phyloP scores from a whole-genome alignment of 306 rosid genomes.

The Cucumis cinereus region DNA sequence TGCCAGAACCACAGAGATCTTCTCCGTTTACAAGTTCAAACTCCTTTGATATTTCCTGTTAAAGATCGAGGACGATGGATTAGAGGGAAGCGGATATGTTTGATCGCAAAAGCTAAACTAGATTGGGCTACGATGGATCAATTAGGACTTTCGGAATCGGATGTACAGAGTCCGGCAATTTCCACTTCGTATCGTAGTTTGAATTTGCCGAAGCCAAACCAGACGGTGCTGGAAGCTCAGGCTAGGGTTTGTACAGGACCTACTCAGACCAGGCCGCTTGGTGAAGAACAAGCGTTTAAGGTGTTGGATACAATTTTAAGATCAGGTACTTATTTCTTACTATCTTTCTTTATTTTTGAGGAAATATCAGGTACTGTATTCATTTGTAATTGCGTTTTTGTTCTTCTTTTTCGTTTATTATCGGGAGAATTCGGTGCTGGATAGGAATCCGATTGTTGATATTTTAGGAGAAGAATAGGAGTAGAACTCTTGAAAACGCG shows the following conservation, averaged over 20 bases:
- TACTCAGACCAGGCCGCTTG: slow-evolving; percentile 69
- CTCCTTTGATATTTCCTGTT: slow-evolving; percentile 17
- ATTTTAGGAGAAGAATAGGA: neutral
- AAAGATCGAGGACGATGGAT: slow-evolving; percentile 18
- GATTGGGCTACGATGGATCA: slow-evolving; percentile 43
- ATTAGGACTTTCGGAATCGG: slow-evolving; percentile 43
- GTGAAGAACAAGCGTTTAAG: slow-evolving; percentile 67
- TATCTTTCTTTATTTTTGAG: neutral
- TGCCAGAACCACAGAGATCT: slow-evolving; percentile 9
- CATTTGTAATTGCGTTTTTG: neutral
- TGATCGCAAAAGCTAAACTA: slow-evolving; percentile 22
- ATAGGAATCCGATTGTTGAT: neutral
- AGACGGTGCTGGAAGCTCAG: slow-evolving; percentile 81
- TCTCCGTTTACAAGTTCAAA: slow-evolving; percentile 14
- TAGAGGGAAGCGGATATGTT: slow-evolving; percentile 10
- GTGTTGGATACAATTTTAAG: slow-evolving; percentile 72
- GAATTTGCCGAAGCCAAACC: slow-evolving; percentile 49
- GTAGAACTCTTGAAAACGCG: neutral
- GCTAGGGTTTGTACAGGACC: slow-evolving; percentile 95
- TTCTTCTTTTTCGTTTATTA: neutral
- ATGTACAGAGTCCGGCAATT: slow-evolving; percentile 47
- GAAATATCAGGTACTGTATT: neutral
- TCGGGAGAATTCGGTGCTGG: neutral
- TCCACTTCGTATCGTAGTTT: slow-evolving; percentile 65
- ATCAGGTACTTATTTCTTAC: slow-evolving; percentile 40